Evolutionary conservation across 768 basidiomycete species (phyloP).

Genomic region (Podaxis sp.): DNA sequence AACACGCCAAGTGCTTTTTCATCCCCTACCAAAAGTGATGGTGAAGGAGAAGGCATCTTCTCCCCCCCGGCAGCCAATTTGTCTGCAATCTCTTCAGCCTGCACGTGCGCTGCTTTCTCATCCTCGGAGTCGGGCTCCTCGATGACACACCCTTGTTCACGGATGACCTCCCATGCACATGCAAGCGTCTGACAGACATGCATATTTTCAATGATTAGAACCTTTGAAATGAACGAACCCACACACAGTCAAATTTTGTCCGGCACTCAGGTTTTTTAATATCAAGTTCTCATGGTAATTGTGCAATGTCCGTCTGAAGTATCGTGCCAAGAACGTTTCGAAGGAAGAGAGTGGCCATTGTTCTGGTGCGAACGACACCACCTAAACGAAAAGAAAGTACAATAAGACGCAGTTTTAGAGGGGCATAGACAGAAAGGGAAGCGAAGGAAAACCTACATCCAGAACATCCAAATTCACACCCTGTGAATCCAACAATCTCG

Average conservation of each 20-base stretch:
- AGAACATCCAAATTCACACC: slow-evolving; percentile 71
- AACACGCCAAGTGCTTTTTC: too few species aligned
- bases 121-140: slow-evolving; percentile 46
- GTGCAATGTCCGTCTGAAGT: slow-evolving; percentile 74
- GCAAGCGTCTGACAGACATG: slow-evolving; percentile 45
- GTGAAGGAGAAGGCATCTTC: neutral
- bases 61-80: neutral
- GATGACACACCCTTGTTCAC: slow-evolving; percentile 61
- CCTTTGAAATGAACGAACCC: neutral
- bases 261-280: slow-evolving; percentile 71
- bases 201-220: neutral
- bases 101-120: neutral
- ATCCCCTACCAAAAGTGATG: too few species aligned
- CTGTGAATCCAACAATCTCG: slow-evolving; percentile 74
- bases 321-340: slow-evolving; percentile 74
- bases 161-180: slow-evolving; percentile 48
- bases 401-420: slow-evolving; percentile 1
- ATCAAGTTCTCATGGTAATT: slow-evolving; percentile 66
- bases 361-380: slow-evolving; percentile 62
- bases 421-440: neutral
- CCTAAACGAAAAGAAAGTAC: slow-evolving; percentile 30
- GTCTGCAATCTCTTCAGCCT: slow-evolving; percentile 14
- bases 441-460: slow-evolving; percentile 49
- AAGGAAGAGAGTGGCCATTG: slow-evolving; percentile 73
- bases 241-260: slow-evolving; percentile 70